These are phyloP conservation scores for Papiliotrema laurentii DNA, from an alignment of 1,284 basidiomycete species.

Conservation along the genomic window DNA sequence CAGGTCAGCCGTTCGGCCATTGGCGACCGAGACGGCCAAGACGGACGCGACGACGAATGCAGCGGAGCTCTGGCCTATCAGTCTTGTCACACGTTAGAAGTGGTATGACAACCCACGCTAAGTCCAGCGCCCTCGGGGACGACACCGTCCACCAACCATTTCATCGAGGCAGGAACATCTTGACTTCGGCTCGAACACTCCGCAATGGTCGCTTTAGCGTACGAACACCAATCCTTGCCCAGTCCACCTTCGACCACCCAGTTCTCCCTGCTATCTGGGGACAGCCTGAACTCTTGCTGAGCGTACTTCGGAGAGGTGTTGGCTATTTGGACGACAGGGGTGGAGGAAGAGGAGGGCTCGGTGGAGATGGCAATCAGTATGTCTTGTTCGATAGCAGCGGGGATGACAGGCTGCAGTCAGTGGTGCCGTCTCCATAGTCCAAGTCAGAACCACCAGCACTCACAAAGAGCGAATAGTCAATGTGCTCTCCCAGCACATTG, in stretches of 20 bases:
- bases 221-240: conserved; percentile 75
- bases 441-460: neutral
- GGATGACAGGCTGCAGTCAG: conserved; percentile 63
- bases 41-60: conserved; percentile 82
- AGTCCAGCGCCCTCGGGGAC: conserved; percentile 78
- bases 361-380: conserved; percentile 72
- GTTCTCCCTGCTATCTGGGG: conserved; percentile 49
- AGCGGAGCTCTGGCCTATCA: conserved; percentile 49
- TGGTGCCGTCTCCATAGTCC: no score
- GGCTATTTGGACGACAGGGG: conserved; percentile 50
- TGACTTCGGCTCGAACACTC: conserved; percentile 3
- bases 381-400: conserved; percentile 77
- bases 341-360: neutral
- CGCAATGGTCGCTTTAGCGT: conserved; percentile 61
- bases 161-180: conserved; percentile 56
- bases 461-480: conserved; percentile 62
- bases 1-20: conserved; percentile 59
- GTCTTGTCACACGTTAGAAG: no score
- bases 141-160: conserved; percentile 68
- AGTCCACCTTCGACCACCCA: conserved; percentile 67
- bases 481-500: conserved; percentile 75
- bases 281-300: conserved; percentile 54
- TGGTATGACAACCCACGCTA: conserved; percentile 63
- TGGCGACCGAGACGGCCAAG: conserved; percentile 68
- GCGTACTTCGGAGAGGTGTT: conserved; percentile 54